Percentiles rank a stretch among this genome's conserved stretches.
phyloP scores from a whole-genome alignment of 331 rosid species.

The Cydonia oblonga region DNA sequence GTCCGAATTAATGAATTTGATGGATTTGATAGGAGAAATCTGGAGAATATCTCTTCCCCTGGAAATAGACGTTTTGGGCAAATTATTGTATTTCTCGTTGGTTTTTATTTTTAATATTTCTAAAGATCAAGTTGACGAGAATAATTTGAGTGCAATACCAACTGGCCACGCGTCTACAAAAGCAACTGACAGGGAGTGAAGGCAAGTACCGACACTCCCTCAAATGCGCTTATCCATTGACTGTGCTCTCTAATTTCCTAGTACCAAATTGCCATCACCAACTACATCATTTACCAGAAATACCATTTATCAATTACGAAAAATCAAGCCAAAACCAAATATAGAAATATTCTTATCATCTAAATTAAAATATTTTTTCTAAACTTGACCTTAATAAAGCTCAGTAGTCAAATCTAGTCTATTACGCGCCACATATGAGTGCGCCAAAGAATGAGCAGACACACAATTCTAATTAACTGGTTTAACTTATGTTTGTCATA shows the following conservation, averaged over 20 bases:
- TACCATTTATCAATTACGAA: not conserved
- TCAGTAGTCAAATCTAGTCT: not conserved
- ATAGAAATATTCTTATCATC: not conserved
- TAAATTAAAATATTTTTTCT: too few relatives aligned
- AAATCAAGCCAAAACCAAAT: not conserved
- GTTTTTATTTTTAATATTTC: not conserved
- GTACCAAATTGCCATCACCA: constrained; percentile 9
- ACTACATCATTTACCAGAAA: not conserved
- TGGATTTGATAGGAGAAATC: too few relatives aligned
- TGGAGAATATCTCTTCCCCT: not conserved
- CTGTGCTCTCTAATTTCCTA: not conserved
- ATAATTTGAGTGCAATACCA: constrained; percentile 22
- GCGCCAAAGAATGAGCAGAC: not conserved
- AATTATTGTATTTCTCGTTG: not conserved
- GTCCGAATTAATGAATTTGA: accelerated
- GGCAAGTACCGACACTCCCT: constrained; percentile 15
- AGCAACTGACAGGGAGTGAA: not conserved
- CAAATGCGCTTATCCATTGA: constrained; percentile 16
- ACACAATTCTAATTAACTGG: not conserved
- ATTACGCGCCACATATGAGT: not conserved
- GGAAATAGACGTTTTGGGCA: not conserved
- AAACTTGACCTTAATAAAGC: not conserved
- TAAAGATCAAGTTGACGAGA: constrained; percentile 19
- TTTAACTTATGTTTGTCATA: too few relatives aligned
- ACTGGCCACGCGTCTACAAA: constrained; percentile 35